Evolutionary conservation across 768 basidiomycete genomes (phyloP).

Genomic region (Xanthoconium purpureum): DNA sequence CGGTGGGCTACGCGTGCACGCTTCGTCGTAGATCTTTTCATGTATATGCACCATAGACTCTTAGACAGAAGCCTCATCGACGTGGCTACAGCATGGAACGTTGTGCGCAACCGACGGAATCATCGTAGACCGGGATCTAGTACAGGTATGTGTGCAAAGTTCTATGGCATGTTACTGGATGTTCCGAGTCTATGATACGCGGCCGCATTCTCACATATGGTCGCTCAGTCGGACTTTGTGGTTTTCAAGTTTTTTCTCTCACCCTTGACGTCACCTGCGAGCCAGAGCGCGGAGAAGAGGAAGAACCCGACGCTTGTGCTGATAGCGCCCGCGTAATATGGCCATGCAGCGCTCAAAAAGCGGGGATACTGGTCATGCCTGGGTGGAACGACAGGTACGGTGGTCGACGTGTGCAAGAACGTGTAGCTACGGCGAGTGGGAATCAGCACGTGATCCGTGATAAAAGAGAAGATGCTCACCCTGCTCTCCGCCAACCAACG

Average conservation of each 20-base stretch:
- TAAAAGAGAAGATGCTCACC: constrained; percentile 44
- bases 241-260: constrained; percentile 47
- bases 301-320: constrained; percentile 85
- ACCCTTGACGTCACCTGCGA: constrained; percentile 76
- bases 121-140: constrained; percentile 5
- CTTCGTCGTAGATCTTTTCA: constrained; percentile 21
- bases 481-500: constrained; percentile 86
- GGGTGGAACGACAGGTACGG: constrained; percentile 87
- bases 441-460: not conserved
- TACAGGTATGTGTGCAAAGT: constrained; percentile 23
- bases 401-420: constrained; percentile 69
- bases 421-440: constrained; percentile 50
- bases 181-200: not conserved
- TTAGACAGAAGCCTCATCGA: constrained; percentile 11
- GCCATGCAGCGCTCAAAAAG: constrained; percentile 94
- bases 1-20: not conserved
- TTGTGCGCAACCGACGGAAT: not conserved
- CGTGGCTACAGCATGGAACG: not conserved
- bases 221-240: constrained; percentile 28
- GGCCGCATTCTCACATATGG: not conserved
- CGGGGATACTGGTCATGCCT: constrained; percentile 94
- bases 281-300: constrained; percentile 83
- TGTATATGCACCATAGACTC: constrained; percentile 25
- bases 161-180: constrained; percentile 8
- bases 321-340: constrained; percentile 89